These are phyloP conservation scores for Plectranthus barbatus DNA, from an alignment of 257 asterid species.

Conservation along the genomic window DNA sequence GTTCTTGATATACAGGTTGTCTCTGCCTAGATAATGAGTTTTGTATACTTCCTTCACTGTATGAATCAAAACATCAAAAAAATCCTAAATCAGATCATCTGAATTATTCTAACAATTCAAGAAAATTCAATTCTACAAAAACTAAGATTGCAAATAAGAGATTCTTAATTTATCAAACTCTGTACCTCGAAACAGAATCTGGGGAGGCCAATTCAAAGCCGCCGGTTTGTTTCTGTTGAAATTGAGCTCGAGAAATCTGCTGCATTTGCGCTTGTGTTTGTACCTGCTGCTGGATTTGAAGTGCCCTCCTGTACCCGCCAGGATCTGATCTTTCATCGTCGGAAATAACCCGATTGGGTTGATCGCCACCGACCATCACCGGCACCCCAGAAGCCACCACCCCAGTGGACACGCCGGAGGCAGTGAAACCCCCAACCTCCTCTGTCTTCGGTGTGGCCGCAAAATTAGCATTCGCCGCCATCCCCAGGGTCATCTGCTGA, in stretches of 20 bases:
- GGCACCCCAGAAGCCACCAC: constrained; percentile 35
- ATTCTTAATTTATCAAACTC: not conserved
- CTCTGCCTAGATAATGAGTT: constrained; percentile 66
- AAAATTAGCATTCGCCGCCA: constrained; percentile 24
- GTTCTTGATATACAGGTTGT: constrained; percentile 58
- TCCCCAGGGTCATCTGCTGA: constrained; percentile 50
- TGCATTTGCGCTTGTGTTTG: constrained; percentile 27
- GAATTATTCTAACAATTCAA: not conserved
- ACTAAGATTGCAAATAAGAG: not conserved
- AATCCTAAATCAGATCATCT: constrained; percentile 14
- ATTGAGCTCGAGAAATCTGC: constrained; percentile 42
- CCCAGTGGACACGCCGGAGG: constrained; percentile 22
- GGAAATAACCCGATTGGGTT: constrained; percentile 34
- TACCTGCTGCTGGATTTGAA: constrained; percentile 41
- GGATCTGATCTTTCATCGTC: constrained; percentile 88
- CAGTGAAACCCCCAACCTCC: constrained; percentile 33
- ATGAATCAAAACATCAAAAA: constrained; percentile 7
- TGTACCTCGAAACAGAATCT: constrained; percentile 84
- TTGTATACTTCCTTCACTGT: constrained; percentile 72
- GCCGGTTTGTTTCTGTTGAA: constrained; percentile 46
- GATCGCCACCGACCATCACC: constrained; percentile 56
- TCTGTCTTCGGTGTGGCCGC: constrained; percentile 44
- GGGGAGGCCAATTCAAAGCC: constrained; percentile 67
- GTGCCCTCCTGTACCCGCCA: constrained; percentile 41
- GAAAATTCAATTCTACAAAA: not conserved